These are phyloP conservation scores for Fusarium sp. DNA, from an alignment of 2,329 filamentous ascomycete genomes.

Conservation along the genomic window DNA sequence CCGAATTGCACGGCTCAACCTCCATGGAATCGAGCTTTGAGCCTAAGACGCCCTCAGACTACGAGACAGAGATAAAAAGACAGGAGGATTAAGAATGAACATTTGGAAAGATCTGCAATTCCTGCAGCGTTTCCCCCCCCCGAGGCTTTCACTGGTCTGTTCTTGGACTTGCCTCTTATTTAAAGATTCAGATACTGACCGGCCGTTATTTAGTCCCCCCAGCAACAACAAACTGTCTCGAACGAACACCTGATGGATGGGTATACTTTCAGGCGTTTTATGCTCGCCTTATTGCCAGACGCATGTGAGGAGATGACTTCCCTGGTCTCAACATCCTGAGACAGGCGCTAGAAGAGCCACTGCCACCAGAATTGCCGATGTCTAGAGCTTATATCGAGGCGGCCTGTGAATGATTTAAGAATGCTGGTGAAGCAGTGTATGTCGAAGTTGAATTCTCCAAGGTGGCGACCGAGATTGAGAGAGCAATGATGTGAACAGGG, in stretches of 20 bases:
- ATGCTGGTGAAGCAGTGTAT: slow-evolving; percentile 45
- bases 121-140: not conserved
- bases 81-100: too few species aligned
- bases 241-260: slow-evolving; percentile 39
- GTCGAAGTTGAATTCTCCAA: slow-evolving; percentile 1
- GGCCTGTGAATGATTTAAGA: slow-evolving; percentile 46
- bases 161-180: not conserved
- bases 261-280: slow-evolving; percentile 49
- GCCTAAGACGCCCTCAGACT: too few species aligned
- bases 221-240: not conserved
- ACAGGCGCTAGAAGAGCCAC: slow-evolving; percentile 44
- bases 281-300: slow-evolving; percentile 44
- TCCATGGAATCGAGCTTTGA: too few species aligned
- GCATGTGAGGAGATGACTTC: slow-evolving; percentile 39
- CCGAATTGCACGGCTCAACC: too few species aligned
- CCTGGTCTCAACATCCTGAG: slow-evolving; percentile 49
- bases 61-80: too few species aligned
- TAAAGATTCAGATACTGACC: not conserved
- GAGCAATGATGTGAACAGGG: slow-evolving; percentile 26
- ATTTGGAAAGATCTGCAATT: not conserved
- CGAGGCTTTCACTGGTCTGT: not conserved
- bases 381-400: slow-evolving; percentile 37
- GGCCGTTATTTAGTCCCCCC: not conserved
- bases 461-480: too few species aligned
- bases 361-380: slow-evolving; percentile 13